Conservation (phyloP, 1,284 basidiomycete genomes). For the Porodaedalea pini region DNA sequence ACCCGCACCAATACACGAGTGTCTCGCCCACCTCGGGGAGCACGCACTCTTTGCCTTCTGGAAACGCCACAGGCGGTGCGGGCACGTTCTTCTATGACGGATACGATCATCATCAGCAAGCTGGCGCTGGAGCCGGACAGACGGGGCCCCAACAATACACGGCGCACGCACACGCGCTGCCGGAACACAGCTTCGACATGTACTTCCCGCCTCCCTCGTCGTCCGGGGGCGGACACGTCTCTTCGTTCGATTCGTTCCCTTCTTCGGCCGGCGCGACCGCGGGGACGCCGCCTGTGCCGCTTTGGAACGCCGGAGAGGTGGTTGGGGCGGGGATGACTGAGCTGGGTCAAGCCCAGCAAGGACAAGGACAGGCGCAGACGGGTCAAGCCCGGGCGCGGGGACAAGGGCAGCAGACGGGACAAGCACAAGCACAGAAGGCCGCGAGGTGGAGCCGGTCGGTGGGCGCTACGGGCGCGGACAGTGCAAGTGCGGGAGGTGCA, state of each 20-base stretch:
- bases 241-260: conserved; percentile 1
- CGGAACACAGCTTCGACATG: conserved; percentile 1
- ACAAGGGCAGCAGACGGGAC: background rate
- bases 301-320: background rate
- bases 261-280: conserved; percentile 6
- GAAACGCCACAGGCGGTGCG: background rate
- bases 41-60: background rate
- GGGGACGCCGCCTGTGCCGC: conserved; percentile 2
- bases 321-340: background rate
- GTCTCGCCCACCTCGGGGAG: conserved; percentile 1
- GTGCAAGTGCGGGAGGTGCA: background rate
- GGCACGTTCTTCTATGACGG: conserved; percentile 3
- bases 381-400: background rate
- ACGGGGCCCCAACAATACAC: background rate
- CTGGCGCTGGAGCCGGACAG: background rate
- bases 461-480: background rate
- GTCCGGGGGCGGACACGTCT: background rate
- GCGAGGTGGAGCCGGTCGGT: background rate
- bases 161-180: background rate
- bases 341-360: no score
- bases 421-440: background rate
- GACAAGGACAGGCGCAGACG: background rate
- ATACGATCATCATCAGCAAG: background rate
- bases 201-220: conserved; percentile 2
- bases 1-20: background rate